Base-by-base conservation (phyloP, 768 basidiomycete genomes). In the Suillus cothurnatus region DNA sequence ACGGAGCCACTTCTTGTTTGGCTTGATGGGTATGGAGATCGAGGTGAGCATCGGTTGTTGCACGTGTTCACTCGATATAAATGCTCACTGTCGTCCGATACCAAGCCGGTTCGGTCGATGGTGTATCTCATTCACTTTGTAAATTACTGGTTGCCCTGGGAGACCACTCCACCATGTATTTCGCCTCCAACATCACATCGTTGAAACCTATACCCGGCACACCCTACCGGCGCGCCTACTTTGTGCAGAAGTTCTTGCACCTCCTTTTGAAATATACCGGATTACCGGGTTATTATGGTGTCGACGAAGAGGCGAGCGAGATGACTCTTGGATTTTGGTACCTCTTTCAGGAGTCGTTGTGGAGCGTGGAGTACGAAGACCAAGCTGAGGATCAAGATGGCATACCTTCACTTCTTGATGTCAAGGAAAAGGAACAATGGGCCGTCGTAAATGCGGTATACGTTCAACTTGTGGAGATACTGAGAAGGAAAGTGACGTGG, bases 301-400 rank as follows among this genome's bases (percentile, higher is more conserved):
- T 86, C 0, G 94, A 96, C 56, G 95, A 96, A 73, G 91, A 93
- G 58, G 89, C 92, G 72, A 95, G 92, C 70, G 94, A 96, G 76
- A 84, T 90, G 81, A 91, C 91, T 3, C 83, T 97, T 3, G 87
- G 87, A 1, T 96, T 96, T 71, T 97, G 96, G 91, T 96, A 94
- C 68, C 79, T 93, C 47, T 85, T 97, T 64, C 95, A 97, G 75
- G 95, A 98, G 73, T 87, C 93, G 1, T 74, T 94, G 31, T 94
- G 92, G 92, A 83, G 79, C 41, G 82, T 82, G 15, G 88, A 90
- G 61, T 88, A 81, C 64, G 85, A 85, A 59, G 70, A 72, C 11
- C 70, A 50, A 32, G 81, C 80, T 12, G 78, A 75, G 2, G 73
- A 71, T 41, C 69, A 69, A 14, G 72, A 72, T 9, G 66, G 65